These are phyloP conservation scores for Vachellia pachyceras DNA, from an alignment of 306 rosid genomes.

Conservation along the genomic window DNA sequence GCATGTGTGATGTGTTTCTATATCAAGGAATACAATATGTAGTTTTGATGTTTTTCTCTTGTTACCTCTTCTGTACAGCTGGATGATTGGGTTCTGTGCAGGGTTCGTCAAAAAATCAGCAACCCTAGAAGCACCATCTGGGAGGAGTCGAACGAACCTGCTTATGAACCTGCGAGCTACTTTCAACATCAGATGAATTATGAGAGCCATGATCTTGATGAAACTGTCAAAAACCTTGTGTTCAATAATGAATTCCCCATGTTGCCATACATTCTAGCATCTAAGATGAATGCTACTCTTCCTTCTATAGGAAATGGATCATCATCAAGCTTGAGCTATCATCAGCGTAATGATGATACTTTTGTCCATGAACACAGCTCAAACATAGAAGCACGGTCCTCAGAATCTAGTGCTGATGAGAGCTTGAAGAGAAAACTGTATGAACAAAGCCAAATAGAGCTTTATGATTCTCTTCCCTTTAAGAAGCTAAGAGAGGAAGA, in stretches of 20 bases:
- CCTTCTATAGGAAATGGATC: slow-evolving; percentile 39
- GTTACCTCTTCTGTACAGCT: slow-evolving; percentile 48
- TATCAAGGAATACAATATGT: neutral
- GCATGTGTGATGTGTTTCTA: neutral
- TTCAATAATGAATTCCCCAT: slow-evolving; percentile 59
- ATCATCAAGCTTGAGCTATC: slow-evolving; percentile 49
- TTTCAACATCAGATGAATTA: slow-evolving; percentile 35
- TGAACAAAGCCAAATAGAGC: slow-evolving; percentile 41
- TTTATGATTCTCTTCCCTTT: slow-evolving; percentile 32
- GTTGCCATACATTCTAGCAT: slow-evolving; percentile 66
- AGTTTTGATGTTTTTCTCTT: slow-evolving; percentile 29
- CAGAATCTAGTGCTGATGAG: slow-evolving; percentile 40
- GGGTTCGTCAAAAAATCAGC: slow-evolving; percentile 54
- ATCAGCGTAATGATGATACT: slow-evolving; percentile 35
- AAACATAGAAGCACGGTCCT: slow-evolving; percentile 30
- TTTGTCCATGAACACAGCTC: slow-evolving; percentile 38
- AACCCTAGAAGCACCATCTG: slow-evolving; percentile 46
- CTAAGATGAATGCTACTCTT: slow-evolving; percentile 34
- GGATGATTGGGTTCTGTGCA: slow-evolving; percentile 84
- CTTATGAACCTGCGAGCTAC: slow-evolving; percentile 43
- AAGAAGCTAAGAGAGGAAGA: slow-evolving; percentile 44
- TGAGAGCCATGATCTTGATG: slow-evolving; percentile 51
- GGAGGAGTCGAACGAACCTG: slow-evolving; percentile 49
- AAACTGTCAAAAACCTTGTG: slow-evolving; percentile 45
- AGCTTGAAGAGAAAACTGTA: slow-evolving; percentile 51